A percentile compares a stretch with the other conserved stretches of the same genome.
Evolutionary conservation across 371 early-diverging fungal species (phyloP).

Genomic region (Astathelohania contejeani): DNA sequence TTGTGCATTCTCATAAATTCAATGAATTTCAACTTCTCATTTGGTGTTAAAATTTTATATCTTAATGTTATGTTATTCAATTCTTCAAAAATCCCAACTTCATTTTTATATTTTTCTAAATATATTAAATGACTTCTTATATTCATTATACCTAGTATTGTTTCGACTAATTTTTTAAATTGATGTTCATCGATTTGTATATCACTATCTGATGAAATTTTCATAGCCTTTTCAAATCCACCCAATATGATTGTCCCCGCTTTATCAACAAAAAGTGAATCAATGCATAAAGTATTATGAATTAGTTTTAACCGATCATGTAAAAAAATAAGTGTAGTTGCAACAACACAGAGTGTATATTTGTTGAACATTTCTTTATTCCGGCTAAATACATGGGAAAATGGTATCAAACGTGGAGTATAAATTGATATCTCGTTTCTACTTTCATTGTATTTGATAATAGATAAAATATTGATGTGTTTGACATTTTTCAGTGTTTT

Average conservation of each 20-base stretch:
- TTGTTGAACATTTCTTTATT: no score
- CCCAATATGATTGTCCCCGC: constrained; percentile 30
- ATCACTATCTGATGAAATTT: background rate
- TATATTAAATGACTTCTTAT: no score
- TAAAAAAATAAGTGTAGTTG: background rate
- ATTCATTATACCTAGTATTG: constrained; percentile 3
- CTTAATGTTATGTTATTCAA: constrained; percentile 15
- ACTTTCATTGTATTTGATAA: no score
- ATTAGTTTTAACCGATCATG: background rate
- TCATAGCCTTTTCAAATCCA: constrained; percentile 34
- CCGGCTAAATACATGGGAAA: no score
- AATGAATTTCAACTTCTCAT: constrained; percentile 29
- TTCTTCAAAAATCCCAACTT: constrained; percentile 2
- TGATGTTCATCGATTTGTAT: background rate
- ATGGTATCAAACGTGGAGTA: no score
- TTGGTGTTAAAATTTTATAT: constrained; percentile 4
- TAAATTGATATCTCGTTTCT: no score
- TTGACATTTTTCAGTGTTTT: no score
- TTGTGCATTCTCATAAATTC: no score
- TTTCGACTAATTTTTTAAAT: background rate
- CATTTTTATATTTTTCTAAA: no score
- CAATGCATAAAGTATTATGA: constrained; percentile 24
- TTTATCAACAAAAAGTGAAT: constrained; percentile 36
- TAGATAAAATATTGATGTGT: no score
- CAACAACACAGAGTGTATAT: background rate